A percentile compares a stretch with the other conserved stretches of the same genome.
Conservation (phyloP, 768 basidiomycete species). For the Mycena indigotica region DNA sequence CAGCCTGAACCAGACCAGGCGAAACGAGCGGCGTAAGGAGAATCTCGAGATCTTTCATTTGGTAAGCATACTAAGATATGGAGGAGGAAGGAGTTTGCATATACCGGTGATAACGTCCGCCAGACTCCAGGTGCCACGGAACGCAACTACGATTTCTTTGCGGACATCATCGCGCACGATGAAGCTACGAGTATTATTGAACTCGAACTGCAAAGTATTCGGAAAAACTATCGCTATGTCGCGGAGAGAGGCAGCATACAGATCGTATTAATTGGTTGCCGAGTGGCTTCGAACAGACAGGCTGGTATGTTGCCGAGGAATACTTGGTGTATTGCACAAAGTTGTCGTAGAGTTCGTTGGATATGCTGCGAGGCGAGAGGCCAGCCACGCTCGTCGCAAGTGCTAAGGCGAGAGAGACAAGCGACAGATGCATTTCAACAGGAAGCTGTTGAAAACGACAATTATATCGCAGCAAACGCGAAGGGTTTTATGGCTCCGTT, state of each 20-base stretch:
- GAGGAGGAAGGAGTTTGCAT: background rate
- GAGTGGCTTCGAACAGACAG: conserved; percentile 48
- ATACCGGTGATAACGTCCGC: background rate
- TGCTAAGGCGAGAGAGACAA: too few species aligned
- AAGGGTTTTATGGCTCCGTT: too few species aligned
- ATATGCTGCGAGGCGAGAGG: conserved; percentile 29
- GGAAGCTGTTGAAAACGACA: too few species aligned
- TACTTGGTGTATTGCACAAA: conserved; percentile 51
- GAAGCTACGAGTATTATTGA: conserved; percentile 23
- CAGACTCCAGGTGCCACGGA: conserved; percentile 24
- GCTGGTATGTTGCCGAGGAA: conserved; percentile 52
- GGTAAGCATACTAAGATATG: background rate
- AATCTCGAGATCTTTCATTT: background rate
- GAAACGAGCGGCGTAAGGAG: background rate
- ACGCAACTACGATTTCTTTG: conserved; percentile 25
- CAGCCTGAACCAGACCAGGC: background rate
- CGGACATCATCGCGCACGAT: conserved; percentile 26
- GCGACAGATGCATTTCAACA: too few species aligned
- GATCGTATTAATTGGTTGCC: conserved; percentile 45
- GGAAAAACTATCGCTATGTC: too few species aligned
- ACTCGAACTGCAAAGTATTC: background rate
- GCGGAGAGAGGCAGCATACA: too few species aligned
- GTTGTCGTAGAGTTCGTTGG: conserved; percentile 40
- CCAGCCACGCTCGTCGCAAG: too few species aligned
- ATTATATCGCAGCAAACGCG: too few species aligned